Evolutionary conservation across 768 basidiomycete genomes (phyloP).

Genomic region (Hypholoma sublateritium): DNA sequence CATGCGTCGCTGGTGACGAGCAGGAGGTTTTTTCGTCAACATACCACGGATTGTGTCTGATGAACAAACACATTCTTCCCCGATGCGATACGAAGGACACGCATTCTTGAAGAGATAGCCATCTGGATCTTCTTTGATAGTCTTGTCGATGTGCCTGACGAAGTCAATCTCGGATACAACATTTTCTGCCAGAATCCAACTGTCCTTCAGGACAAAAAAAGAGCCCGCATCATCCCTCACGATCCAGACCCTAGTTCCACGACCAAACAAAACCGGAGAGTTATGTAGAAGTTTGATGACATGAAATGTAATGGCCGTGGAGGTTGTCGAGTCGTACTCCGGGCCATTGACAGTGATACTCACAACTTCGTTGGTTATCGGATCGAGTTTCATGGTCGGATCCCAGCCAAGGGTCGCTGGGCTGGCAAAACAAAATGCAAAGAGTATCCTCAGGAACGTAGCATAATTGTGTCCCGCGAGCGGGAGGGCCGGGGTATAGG

Average conservation of each 20-base stretch:
- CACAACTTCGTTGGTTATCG: neutral
- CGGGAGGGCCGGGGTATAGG: too few species aligned
- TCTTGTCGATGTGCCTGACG: conserved; percentile 2
- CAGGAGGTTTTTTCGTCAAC: neutral
- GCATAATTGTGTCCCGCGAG: too few species aligned
- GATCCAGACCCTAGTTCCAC: conserved; percentile 11
- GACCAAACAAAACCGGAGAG: conserved; percentile 10
- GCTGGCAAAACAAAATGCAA: conserved; percentile 1
- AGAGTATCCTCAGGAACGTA: neutral
- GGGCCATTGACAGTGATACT: neutral
- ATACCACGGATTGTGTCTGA: conserved; percentile 1
- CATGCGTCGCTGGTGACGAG: conserved; percentile 3
- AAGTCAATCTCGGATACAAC: neutral
- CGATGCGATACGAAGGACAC: conserved; percentile 2
- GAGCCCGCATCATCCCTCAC: conserved; percentile 4
- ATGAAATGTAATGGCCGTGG: neutral
- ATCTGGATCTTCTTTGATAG: conserved; percentile 1
- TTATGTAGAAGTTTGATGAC: conserved; percentile 9
- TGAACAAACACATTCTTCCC: neutral
- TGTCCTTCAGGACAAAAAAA: conserved; percentile 12
- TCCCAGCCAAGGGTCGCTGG: conserved; percentile 1
- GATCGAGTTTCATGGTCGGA: conserved; percentile 1
- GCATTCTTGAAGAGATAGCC: conserved; percentile 1
- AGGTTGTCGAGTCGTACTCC: neutral
- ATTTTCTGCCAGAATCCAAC: neutral